These are phyloP conservation scores for Suhomyces ambrosiae DNA, from an alignment of 1,139 yeast species.

Conservation along the genomic window DNA sequence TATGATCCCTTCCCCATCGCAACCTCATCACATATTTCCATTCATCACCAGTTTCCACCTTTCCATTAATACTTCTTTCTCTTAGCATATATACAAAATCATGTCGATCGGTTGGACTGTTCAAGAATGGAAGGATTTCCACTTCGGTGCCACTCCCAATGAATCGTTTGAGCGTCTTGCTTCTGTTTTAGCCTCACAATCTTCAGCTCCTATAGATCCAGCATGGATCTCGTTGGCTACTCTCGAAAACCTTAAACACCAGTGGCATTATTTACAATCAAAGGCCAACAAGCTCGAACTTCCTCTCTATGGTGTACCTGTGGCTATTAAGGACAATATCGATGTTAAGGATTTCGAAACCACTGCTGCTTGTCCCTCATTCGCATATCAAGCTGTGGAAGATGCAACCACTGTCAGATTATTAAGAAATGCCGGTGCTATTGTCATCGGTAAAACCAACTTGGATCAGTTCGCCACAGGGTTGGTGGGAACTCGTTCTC, in stretches of 20 bases:
- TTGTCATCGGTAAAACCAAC: slow-evolving; percentile 88
- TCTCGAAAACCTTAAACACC: slow-evolving; percentile 61
- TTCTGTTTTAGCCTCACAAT: slow-evolving; percentile 51
- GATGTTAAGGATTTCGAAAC: slow-evolving; percentile 82
- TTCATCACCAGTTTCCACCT: neutral
- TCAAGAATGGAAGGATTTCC: slow-evolving; percentile 70
- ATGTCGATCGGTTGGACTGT: slow-evolving; percentile 45
- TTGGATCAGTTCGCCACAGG: slow-evolving; percentile 98
- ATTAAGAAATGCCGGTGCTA: slow-evolving; percentile 83
- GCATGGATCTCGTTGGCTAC: slow-evolving; percentile 88
- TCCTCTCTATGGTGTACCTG: slow-evolving; percentile 87
- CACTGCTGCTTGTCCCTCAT: slow-evolving; percentile 95
- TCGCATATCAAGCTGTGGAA: slow-evolving; percentile 59
- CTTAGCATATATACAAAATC: slow-evolving; percentile 2
- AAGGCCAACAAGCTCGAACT: slow-evolving; percentile 52
- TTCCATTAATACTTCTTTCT: neutral
- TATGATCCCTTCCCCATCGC: neutral
- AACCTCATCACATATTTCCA: neutral
- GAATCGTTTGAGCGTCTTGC: slow-evolving; percentile 57
- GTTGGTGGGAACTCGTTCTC: slow-evolving; percentile 90
- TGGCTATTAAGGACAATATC: slow-evolving; percentile 92
- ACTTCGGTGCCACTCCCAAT: slow-evolving; percentile 60
- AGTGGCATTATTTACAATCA: slow-evolving; percentile 77
- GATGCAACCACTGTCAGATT: slow-evolving; percentile 76
- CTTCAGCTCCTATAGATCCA: slow-evolving; percentile 58